phyloP scores from a whole-genome alignment of 768 basidiomycete species.

The Boletus insuetus region DNA sequence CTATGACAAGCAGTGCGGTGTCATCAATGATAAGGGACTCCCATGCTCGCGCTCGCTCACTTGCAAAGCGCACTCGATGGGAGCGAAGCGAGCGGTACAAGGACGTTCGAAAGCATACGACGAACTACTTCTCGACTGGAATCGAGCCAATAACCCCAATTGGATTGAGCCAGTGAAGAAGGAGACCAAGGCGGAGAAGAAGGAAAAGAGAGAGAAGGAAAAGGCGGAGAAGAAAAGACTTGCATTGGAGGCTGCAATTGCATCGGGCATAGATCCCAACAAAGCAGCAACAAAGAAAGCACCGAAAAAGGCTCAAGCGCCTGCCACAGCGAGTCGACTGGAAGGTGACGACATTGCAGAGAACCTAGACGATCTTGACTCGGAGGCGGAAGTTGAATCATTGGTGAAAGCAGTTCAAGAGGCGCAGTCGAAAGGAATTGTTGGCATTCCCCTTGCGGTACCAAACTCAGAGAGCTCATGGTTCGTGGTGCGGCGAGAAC shows the following conservation, averaged over 20 bases:
- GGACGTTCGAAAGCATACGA: slow-evolving; percentile 85
- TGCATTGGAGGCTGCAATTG: slow-evolving; percentile 67
- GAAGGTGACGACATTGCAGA: slow-evolving; percentile 63
- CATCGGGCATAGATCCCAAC: slow-evolving; percentile 50
- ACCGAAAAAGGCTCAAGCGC: slow-evolving; percentile 59
- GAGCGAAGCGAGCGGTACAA: slow-evolving; percentile 87
- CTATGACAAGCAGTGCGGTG: slow-evolving; percentile 91
- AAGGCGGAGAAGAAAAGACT: slow-evolving; percentile 79
- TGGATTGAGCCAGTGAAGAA: slow-evolving; percentile 86
- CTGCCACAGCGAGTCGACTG: slow-evolving; percentile 48
- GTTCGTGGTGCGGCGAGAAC: slow-evolving; percentile 76
- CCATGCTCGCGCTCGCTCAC: slow-evolving; percentile 95
- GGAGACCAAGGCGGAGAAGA: slow-evolving; percentile 84
- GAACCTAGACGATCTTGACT: slow-evolving; percentile 77
- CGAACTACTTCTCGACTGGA: slow-evolving; percentile 88
- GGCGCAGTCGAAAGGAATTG: slow-evolving; percentile 54
- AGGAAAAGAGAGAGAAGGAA: slow-evolving; percentile 78
- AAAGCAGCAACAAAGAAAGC: slow-evolving; percentile 53
- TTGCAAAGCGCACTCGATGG: slow-evolving; percentile 98
- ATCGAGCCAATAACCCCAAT: slow-evolving; percentile 82
- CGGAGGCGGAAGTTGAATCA: slow-evolving; percentile 80
- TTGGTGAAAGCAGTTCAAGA: slow-evolving; percentile 59
- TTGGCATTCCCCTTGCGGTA: slow-evolving; percentile 66
- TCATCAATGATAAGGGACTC: slow-evolving; percentile 91
- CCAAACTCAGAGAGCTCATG: slow-evolving; percentile 75